A percentile compares a stretch with the other conserved stretches of the same genome.
phyloP scores from a whole-genome alignment of 2,329 filamentous ascomycete species.

The Alternaria infectoria region DNA sequence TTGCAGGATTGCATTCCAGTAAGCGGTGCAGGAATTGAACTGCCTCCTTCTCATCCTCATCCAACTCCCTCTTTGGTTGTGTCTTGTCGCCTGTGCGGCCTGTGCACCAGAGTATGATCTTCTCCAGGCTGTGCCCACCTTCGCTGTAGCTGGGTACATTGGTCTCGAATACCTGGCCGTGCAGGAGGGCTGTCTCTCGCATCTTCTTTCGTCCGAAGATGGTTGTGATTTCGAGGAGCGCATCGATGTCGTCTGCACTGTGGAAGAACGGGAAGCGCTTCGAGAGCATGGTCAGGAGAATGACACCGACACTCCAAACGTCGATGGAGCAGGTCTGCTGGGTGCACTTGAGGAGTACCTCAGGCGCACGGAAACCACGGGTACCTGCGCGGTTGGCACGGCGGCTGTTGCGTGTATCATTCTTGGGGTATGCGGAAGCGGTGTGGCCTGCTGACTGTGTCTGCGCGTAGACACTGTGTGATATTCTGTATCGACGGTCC shows the following conservation, averaged over 20 bases:
- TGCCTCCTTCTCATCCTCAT: constrained; percentile 72
- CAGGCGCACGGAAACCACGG: constrained; percentile 91
- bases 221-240: constrained; percentile 94
- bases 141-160: constrained; percentile 89
- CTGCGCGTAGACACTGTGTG: constrained; percentile 65
- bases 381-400: constrained; percentile 95
- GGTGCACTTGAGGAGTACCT: constrained; percentile 96
- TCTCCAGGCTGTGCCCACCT: constrained; percentile 84
- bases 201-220: constrained; percentile 89
- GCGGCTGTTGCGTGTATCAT: constrained; percentile 83
- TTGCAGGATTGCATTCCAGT: constrained; percentile 76
- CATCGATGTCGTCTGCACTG: constrained; percentile 96
- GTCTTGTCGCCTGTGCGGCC: constrained; percentile 68
- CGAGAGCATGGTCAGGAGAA: constrained; percentile 90
- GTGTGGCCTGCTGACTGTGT: constrained; percentile 51
- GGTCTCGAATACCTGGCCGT: constrained; percentile 91
- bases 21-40: constrained; percentile 74
- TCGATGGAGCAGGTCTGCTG: constrained; percentile 92
- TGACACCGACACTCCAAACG: constrained; percentile 97
- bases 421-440: constrained; percentile 78
- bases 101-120: constrained; percentile 95
- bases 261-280: constrained; percentile 98
- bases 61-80: constrained; percentile 58
- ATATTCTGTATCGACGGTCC: constrained; percentile 65
- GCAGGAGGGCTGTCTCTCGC: constrained; percentile 79